Evolutionary conservation across 2,329 filamentous ascomycete species (phyloP).

Genomic region (Dryadomyces quercus-mongolicae): DNA sequence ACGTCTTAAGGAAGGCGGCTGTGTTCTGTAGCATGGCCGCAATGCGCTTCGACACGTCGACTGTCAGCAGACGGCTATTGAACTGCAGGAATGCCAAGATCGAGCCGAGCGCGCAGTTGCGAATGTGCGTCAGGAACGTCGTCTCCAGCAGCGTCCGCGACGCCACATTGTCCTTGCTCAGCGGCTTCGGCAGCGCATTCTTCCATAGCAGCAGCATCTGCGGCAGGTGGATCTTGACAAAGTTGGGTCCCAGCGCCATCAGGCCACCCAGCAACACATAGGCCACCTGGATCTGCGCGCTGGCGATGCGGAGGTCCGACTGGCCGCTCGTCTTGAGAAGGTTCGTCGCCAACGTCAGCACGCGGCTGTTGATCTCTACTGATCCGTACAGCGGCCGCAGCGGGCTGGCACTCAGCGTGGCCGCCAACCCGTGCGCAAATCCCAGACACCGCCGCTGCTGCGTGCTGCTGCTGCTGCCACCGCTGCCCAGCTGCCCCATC

Average conservation of each 20-base stretch:
- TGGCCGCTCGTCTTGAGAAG: conserved; percentile 86
- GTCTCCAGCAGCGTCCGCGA: conserved; percentile 77
- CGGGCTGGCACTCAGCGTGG: conserved; percentile 80
- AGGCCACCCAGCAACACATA: conserved; percentile 95
- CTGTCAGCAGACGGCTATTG: conserved; percentile 81
- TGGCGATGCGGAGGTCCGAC: conserved; percentile 80
- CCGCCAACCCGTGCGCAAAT: conserved; percentile 82
- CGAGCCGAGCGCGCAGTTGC: conserved; percentile 86
- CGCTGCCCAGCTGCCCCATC: conserved; percentile 61
- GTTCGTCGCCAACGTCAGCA: conserved; percentile 82
- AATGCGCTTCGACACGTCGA: conserved; percentile 87
- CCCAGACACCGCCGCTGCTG: conserved; percentile 62
- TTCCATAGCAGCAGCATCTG: conserved; percentile 93
- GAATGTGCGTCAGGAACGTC: conserved; percentile 85
- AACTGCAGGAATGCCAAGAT: conserved; percentile 88
- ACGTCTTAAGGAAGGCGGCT: conserved; percentile 71
- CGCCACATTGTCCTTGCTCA: conserved; percentile 83
- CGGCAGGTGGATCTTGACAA: conserved; percentile 95
- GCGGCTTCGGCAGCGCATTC: conserved; percentile 85
- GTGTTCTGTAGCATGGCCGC: conserved; percentile 94
- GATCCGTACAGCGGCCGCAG: conserved; percentile 85
- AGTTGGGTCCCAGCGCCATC: conserved; percentile 94
- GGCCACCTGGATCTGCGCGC: conserved; percentile 91
- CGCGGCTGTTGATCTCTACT: conserved; percentile 85
- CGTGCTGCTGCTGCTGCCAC: conserved; percentile 54